A percentile compares a stretch with the other conserved stretches of the same genome.
Conservation (phyloP, 2,329 filamentous ascomycete species). For the Pestalotiopsis sp. region DNA sequence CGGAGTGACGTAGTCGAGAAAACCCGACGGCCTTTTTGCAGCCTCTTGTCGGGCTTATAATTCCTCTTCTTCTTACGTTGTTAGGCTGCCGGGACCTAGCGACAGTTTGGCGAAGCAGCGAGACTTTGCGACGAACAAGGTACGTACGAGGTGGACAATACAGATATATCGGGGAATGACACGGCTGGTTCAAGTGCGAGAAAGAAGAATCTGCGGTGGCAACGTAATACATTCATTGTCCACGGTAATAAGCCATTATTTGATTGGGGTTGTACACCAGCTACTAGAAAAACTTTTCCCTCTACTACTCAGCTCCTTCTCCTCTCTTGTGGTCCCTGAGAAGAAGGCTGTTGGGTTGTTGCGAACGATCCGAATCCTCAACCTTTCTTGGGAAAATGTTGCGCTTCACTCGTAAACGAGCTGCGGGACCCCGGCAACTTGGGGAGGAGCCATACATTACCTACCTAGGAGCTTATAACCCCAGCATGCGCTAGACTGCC, state of each 20-base stretch:
- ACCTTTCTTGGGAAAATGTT: background rate
- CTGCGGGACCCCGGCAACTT: background rate
- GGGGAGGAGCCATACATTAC: background rate
- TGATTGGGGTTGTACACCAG: background rate
- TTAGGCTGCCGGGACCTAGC: background rate
- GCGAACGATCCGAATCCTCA: background rate
- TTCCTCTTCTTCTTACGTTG: background rate
- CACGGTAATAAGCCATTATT: background rate
- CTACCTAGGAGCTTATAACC: background rate
- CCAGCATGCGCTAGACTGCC: background rate
- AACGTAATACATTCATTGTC: background rate
- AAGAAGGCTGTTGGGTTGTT: background rate
- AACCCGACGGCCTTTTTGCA: conserved; percentile 3
- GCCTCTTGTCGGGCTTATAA: background rate
- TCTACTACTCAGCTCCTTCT: background rate
- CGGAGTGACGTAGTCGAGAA: conserved; percentile 11
- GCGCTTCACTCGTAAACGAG: background rate
- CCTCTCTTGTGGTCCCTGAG: background rate
- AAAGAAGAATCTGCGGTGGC: background rate
- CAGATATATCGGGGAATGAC: no score
- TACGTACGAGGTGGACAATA: no score
- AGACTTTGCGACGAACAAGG: background rate
- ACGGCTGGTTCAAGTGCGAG: background rate
- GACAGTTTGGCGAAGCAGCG: background rate
- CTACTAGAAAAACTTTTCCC: background rate